These are phyloP conservation scores for Diaporthe sp. DNA, from an alignment of 2,329 filamentous ascomycete genomes.

Conservation along the genomic window DNA sequence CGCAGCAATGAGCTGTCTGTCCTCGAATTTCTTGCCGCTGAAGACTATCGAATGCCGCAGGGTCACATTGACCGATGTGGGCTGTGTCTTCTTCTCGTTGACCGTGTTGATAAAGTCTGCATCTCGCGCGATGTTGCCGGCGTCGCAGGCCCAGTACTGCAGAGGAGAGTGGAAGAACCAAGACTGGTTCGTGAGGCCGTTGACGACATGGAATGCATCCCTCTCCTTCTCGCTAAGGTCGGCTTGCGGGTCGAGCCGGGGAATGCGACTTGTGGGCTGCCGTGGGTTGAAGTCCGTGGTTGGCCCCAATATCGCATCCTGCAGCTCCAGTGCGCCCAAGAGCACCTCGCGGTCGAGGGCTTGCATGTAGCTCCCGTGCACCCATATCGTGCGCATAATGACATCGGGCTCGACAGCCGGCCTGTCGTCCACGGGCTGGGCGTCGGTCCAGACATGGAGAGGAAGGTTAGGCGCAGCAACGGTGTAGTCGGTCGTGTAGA, in stretches of 20 bases:
- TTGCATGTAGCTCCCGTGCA: constrained; percentile 85
- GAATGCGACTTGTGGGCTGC: constrained; percentile 49
- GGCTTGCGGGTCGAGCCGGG: constrained; percentile 47
- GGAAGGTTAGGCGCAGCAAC: constrained; percentile 80
- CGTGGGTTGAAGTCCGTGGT: constrained; percentile 70
- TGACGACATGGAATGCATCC: constrained; percentile 70
- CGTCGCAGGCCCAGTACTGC: constrained; percentile 83
- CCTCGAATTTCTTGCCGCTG: constrained; percentile 82
- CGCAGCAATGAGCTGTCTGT: constrained; percentile 76
- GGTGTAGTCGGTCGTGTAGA: constrained; percentile 80
- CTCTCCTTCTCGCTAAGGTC: constrained; percentile 62
- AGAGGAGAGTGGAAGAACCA: constrained; percentile 89
- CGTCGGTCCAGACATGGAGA: constrained; percentile 86
- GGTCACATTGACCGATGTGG: constrained; percentile 80
- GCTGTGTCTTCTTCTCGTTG: constrained; percentile 72
- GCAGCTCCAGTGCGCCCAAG: constrained; percentile 76
- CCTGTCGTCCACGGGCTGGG: constrained; percentile 71
- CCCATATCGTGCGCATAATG: constrained; percentile 86
- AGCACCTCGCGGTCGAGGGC: constrained; percentile 78
- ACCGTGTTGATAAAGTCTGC: constrained; percentile 76
- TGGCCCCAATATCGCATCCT: constrained; percentile 76
- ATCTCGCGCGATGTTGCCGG: constrained; percentile 70
- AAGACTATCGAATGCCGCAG: constrained; percentile 85
- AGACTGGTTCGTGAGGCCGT: constrained; percentile 72
- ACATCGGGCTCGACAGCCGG: constrained; percentile 72